phyloP scores from a whole-genome alignment of 2,329 filamentous ascomycete species.

The Penicillium decumbens region DNA sequence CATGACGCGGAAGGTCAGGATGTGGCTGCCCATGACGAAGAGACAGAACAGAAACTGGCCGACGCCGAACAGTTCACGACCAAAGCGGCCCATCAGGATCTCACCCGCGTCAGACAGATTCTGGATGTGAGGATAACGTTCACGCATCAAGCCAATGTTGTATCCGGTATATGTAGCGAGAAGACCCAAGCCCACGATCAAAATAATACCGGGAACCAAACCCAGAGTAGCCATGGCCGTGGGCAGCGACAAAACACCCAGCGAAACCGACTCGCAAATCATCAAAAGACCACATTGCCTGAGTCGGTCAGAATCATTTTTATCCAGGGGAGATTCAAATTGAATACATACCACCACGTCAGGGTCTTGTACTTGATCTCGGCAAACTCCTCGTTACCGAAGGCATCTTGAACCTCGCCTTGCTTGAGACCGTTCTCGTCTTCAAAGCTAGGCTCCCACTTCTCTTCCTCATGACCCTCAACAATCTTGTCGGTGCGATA shows the following conservation, averaged over 20 bases:
- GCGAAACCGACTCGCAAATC: conserved; percentile 26
- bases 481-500: conserved; percentile 24
- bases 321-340: neutral
- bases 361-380: conserved; percentile 27
- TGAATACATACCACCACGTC: conserved; percentile 22
- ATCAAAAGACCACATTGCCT: conserved; percentile 26
- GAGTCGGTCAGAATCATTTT: neutral
- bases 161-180: conserved; percentile 57
- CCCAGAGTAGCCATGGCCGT: conserved; percentile 22
- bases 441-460: conserved; percentile 10
- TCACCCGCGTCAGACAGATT: conserved; percentile 65
- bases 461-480: conserved; percentile 11
- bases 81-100: conserved; percentile 57
- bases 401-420: conserved; percentile 23
- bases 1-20: conserved; percentile 65
- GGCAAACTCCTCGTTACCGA: conserved; percentile 24
- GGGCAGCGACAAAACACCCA: conserved; percentile 24
- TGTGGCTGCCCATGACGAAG: conserved; percentile 66
- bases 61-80: conserved; percentile 58
- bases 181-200: conserved; percentile 52
- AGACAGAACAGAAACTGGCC: conserved; percentile 62
- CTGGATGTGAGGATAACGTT: conserved; percentile 55
- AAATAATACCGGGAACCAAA: conserved; percentile 44
- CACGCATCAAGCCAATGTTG: conserved; percentile 56
- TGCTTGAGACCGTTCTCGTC: conserved; percentile 21